Conservation (phyloP, 129 eudicot genomes). For the Cynara cardunculus region DNA sequence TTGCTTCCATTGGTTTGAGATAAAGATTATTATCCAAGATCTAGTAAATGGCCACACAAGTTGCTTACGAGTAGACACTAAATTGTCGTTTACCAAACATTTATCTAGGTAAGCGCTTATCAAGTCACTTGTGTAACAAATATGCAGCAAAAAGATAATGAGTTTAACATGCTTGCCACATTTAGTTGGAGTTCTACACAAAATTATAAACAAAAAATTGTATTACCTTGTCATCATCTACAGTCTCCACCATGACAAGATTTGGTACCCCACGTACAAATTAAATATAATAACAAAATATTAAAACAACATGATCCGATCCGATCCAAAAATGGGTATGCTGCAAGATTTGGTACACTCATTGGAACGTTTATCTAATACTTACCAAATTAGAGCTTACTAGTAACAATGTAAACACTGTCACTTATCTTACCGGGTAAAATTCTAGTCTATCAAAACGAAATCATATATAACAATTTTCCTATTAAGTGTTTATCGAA, state of each 20-base stretch:
- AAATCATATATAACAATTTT: no score
- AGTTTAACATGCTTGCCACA: not conserved
- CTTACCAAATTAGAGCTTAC: no score
- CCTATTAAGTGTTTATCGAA: no score
- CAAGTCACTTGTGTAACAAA: not conserved
- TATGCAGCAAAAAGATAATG: not conserved
- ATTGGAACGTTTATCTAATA: not conserved
- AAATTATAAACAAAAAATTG: not conserved
- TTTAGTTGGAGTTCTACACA: not conserved
- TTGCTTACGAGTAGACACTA: not conserved
- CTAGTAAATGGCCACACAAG: not conserved
- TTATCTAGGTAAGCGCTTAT: not conserved
- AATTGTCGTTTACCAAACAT: no score
- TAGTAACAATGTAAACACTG: not conserved
- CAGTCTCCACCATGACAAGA: conserved; percentile 90
- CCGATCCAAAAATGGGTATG: not conserved
- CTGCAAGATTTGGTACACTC: not conserved
- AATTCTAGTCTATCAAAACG: no score
- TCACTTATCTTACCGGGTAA: not conserved
- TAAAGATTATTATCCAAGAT: not conserved
- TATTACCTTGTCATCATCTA: conserved; percentile 85
- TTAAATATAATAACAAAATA: not conserved
- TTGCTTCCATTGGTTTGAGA: not conserved
- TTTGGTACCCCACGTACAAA: conserved; percentile 79
- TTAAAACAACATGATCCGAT: conserved; percentile 7